Conservation (phyloP, 352 stramenopile genomes). For the Pythium rishiriense region DNA sequence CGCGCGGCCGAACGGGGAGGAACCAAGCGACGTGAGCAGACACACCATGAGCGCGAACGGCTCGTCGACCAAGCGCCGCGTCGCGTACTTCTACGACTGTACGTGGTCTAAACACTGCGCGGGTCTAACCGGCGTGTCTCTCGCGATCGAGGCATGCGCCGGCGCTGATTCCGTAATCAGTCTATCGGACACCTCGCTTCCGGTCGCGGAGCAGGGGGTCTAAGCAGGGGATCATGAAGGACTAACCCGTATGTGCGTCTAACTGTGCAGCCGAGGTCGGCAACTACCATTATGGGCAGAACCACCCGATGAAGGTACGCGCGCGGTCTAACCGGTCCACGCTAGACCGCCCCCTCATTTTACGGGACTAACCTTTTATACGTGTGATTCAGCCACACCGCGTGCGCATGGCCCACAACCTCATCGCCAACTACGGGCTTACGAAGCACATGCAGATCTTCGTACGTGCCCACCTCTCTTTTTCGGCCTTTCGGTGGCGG, state of each 20-base stretch:
- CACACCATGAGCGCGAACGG: constrained; percentile 11
- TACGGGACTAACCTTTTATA: neutral
- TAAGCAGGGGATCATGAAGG: too few species aligned
- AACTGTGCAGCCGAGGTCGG: constrained; percentile 92
- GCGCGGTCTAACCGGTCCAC: neutral
- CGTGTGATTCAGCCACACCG: constrained; percentile 89
- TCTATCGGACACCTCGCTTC: neutral
- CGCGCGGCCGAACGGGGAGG: neutral
- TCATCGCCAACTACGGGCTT: constrained; percentile 99
- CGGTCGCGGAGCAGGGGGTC: neutral
- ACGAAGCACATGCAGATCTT: constrained; percentile 99
- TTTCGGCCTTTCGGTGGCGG: neutral
- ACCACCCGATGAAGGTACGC: constrained; percentile 88
- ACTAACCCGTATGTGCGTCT: too few species aligned
- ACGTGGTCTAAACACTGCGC: constrained; percentile 3
- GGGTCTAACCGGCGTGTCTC: neutral
- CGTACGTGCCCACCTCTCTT: constrained; percentile 44
- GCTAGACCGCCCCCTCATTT: too few species aligned
- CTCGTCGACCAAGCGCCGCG: constrained; percentile 62
- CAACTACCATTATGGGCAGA: constrained; percentile 98
- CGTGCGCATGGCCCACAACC: constrained; percentile 99
- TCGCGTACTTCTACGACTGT: constrained; percentile 92
- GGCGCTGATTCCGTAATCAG: constrained; percentile 21
- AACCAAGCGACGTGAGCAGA: neutral
- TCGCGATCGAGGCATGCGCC: neutral